Evolutionary conservation across 2,329 filamentous ascomycete species (phyloP), one percentile per base, ranked within the genome.

Genomic region (Exophiala viscosa): DNA sequence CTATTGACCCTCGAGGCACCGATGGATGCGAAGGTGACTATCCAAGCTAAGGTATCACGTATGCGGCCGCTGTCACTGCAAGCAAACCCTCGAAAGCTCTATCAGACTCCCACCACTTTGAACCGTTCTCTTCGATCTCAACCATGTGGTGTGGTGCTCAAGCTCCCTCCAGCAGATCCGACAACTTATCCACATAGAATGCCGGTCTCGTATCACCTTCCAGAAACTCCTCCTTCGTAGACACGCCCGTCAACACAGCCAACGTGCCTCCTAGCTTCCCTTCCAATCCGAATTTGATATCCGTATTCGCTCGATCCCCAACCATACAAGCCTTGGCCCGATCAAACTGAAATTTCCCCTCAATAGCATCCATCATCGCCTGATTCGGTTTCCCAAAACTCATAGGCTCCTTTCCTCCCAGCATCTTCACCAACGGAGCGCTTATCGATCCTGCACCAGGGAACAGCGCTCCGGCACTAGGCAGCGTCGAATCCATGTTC

Each of bases 281-380:
- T 67, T 97, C 86, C 58, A 96, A 81, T 3, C 93, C 93, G 68
- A 99, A 99, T 68, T 88, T 85, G 68, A 99, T 97, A 71, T 99
- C 93, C 0, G 93, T 99, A 69, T 97, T 88, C 59, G 96, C 76
- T 28, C 93, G 80, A 70, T 99, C 93, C 5, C 93, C 93, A 39
- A 99, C 82, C 93, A 99, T 99, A 72, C 93, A 97, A 1, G 93
- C 88, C 62, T 84, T 84, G 55, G 79, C 82, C 34, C 91, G 82
- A 69, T 97, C 85, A 48, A 99, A 86, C 61, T 87, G 80, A 70
- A 97, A 96, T 71, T 95, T 96, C 53, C 92, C 92, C 76, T 97
- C 92, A 52, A 99, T 87, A 2, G 93, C 90, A 69, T 97, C 92
- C 92, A 99, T 96, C 93, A 99, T 99, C 3, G 92, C 92, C 75